Conservation (phyloP, 202 grass and related monocot genomes). For the Schoenoplectus triqueter region DNA sequence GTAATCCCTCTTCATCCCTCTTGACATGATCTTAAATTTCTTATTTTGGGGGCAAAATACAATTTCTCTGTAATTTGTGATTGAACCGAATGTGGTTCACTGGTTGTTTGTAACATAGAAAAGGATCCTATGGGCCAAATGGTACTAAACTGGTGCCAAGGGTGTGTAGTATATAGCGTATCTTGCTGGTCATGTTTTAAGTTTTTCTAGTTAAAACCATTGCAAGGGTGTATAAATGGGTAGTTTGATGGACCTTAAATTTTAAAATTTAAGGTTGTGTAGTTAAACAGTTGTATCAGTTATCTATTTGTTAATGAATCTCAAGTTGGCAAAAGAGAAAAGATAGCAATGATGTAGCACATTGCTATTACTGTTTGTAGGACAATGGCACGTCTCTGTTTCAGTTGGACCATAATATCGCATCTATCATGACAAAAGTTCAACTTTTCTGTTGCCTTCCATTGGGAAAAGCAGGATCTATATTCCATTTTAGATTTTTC, state of each 20-base stretch:
- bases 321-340: background rate
- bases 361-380: conserved; percentile 1
- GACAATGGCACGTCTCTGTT: background rate
- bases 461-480: too few relatives aligned
- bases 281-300: background rate
- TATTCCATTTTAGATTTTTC: too few relatives aligned
- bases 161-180: background rate
- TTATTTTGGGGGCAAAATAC: background rate
- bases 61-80: background rate
- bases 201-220: background rate
- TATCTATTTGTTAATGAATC: conserved; percentile 13
- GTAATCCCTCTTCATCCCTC: conserved; percentile 42
- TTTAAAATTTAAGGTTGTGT: background rate
- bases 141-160: background rate
- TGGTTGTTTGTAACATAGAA: background rate
- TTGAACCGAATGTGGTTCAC: background rate
- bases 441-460: too few relatives aligned
- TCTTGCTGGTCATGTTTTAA: background rate
- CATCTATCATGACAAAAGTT: too few relatives aligned
- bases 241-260: background rate
- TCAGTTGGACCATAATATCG: background rate
- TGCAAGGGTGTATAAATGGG: background rate
- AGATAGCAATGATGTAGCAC: background rate
- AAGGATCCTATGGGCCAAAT: background rate
- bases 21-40: conserved; percentile 1